Percentiles rank a stretch among this genome's conserved stretches.
These are phyloP conservation scores for Sparassis latifolia DNA, from an alignment of 1,284 basidiomycete species.

Conservation along the genomic window DNA sequence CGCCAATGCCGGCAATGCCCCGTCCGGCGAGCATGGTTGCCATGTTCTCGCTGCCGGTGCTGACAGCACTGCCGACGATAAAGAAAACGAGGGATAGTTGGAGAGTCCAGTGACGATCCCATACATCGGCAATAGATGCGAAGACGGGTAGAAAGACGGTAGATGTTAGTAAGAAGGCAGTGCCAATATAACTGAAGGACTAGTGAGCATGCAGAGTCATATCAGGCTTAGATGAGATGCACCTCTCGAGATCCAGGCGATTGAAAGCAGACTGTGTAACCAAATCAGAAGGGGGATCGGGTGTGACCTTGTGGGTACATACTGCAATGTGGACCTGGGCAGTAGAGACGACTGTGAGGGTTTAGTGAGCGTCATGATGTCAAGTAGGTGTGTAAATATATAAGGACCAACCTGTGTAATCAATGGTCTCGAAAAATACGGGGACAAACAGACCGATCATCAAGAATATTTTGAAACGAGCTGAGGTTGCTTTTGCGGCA, in stretches of 20 bases:
- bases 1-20: conserved; percentile 41
- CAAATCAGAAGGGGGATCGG: too few relatives aligned
- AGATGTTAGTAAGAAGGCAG: conserved; percentile 35
- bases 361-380: background rate
- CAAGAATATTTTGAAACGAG: conserved; percentile 17
- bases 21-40: conserved; percentile 37
- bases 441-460: conserved; percentile 21
- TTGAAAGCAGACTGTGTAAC: conserved; percentile 35
- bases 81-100: conserved; percentile 40
- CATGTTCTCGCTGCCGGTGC: conserved; percentile 38
- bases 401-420: conserved; percentile 34
- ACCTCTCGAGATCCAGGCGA: conserved; percentile 40
- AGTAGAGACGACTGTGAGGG: conserved; percentile 41
- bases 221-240: conserved; percentile 4
- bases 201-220: conserved; percentile 6
- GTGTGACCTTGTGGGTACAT: conserved; percentile 1
- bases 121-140: conserved; percentile 41
- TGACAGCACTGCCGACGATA: conserved; percentile 38
- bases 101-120: conserved; percentile 40
- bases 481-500: background rate
- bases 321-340: conserved; percentile 46
- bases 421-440: conserved; percentile 26
- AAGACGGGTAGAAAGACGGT: conserved; percentile 47
- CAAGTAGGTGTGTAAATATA: background rate
- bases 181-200: conserved; percentile 32